phyloP scores from a whole-genome alignment of 2,329 filamentous ascomycete species.

The Ophiocordyceps robertsii region DNA sequence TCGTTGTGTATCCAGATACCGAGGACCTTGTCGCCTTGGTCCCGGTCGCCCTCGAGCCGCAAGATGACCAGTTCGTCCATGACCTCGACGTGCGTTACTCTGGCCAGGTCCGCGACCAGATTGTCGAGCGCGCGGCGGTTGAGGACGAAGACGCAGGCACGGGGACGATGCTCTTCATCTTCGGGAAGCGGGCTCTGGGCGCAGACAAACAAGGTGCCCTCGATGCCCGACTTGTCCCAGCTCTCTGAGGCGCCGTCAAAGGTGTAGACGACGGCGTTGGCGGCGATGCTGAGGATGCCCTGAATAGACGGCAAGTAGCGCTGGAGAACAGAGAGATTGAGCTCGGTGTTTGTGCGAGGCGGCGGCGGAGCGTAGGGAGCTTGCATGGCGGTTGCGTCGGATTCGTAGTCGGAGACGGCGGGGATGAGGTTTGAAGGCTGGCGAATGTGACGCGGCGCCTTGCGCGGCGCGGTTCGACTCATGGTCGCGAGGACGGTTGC shows the following conservation, averaged over 20 bases:
- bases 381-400: conserved; percentile 38
- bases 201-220: conserved; percentile 84
- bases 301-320: conserved; percentile 67
- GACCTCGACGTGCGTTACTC: conserved; percentile 50
- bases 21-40: conserved; percentile 26
- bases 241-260: conserved; percentile 50
- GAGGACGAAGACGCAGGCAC: conserved; percentile 54
- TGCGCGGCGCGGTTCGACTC: conserved; percentile 29
- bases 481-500: conserved; percentile 13
- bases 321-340: conserved; percentile 75
- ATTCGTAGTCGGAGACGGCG: conserved; percentile 49
- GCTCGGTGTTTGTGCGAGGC: conserved; percentile 64
- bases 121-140: conserved; percentile 62
- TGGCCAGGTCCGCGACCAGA: conserved; percentile 50
- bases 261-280: conserved; percentile 76
- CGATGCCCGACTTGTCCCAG: conserved; percentile 79
- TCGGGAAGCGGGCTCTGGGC: conserved; percentile 35
- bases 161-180: conserved; percentile 18
- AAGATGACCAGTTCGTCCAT: conserved; percentile 40
- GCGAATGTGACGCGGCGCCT: conserved; percentile 23
- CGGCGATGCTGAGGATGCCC: conserved; percentile 65
- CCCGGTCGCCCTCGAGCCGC: conserved; percentile 22
- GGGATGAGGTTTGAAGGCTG: conserved; percentile 26
- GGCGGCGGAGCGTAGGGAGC: conserved; percentile 28
- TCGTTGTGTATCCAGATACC: conserved; percentile 44